Evolutionary conservation across 768 basidiomycete species (phyloP), one percentile per base, ranked within the genome.

Genomic region (Boletus fagicola): DNA sequence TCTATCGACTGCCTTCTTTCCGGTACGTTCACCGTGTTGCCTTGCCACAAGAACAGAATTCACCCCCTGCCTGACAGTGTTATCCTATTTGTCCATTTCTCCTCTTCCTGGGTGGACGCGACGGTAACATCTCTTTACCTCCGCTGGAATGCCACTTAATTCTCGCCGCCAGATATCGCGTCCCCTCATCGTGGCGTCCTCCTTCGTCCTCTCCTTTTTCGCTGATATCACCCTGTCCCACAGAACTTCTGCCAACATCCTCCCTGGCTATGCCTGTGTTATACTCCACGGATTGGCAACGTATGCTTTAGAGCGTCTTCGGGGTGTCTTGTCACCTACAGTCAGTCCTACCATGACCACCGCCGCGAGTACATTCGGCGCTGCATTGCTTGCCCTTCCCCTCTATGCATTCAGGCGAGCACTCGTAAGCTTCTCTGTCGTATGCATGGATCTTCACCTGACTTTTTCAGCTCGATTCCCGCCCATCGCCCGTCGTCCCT

Each of bases 211-310:
- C 33, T 84, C 86, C 20, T 74, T 88, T 57, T 68, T 82, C 18
- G 80, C 81, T 18, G 89, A 91, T 67, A 74, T 80, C 20, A 67
- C 53, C 1, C 67, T 77, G 72, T 66, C 76, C 73, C 57, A 78
- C 67, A 48, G 64, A 70, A n/a, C 61, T 65, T 31, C 77, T 74
- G 53, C 63, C 79, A 61, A 38, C 39, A 75, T 77, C 48, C 58
- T 84, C 28, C 86, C 85, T 3, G 87, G 86, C 16, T 91, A 92
- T 72, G 80, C 79, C 8, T 89, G 87, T 4, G 69, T 91, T 12
- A 59, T 79, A 16, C 62, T 86, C 3, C 81, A 90, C 65, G 83
- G 81, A 4, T 62, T 87, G 22, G 75, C 82, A 3, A 84, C 87
- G 0, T 81, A 74, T 56, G 84, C 81, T 26, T 72, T 87, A 43